Conservation (phyloP, 2,329 filamentous ascomycete species). For the Trichoderma sp. region DNA sequence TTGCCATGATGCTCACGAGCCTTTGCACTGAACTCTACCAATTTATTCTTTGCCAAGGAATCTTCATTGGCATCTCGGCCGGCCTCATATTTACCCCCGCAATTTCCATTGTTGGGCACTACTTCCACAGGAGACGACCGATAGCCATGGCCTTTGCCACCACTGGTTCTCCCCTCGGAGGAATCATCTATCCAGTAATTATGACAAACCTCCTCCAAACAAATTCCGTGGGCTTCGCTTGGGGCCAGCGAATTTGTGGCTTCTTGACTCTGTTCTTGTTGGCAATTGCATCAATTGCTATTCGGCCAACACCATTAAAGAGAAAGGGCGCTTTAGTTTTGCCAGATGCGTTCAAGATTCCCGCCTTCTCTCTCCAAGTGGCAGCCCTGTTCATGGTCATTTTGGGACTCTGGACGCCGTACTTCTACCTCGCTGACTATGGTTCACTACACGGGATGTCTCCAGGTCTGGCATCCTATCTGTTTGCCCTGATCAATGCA, state of each 20-base stretch:
- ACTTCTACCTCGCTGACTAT: conserved; percentile 6
- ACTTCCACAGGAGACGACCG: background rate
- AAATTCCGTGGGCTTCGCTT: background rate
- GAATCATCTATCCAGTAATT: conserved; percentile 7
- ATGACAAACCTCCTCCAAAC: conserved; percentile 2
- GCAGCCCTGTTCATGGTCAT: conserved; percentile 8
- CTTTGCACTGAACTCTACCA: conserved; percentile 8
- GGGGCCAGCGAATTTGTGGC: background rate
- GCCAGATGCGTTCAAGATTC: background rate
- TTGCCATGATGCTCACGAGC: conserved; percentile 15
- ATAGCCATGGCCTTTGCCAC: conserved; percentile 11
- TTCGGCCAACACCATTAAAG: background rate
- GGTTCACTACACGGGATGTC: conserved; percentile 1
- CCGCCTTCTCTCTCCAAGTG: conserved; percentile 8
- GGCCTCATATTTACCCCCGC: conserved; percentile 9
- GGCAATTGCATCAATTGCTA: background rate
- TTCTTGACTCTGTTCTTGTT: conserved; percentile 2
- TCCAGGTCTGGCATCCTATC: background rate
- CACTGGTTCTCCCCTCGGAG: conserved; percentile 5
- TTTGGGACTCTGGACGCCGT: background rate
- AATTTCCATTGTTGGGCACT: conserved; percentile 2
- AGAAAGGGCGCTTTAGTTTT: background rate
- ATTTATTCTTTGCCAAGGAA: conserved; percentile 7
- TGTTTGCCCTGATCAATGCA: background rate
- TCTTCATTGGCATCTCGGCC: background rate